Base-by-base conservation (phyloP, 225 moss, liverwort and hornwort species). In the Bryoerythrophyllum caledonicum region DNA sequence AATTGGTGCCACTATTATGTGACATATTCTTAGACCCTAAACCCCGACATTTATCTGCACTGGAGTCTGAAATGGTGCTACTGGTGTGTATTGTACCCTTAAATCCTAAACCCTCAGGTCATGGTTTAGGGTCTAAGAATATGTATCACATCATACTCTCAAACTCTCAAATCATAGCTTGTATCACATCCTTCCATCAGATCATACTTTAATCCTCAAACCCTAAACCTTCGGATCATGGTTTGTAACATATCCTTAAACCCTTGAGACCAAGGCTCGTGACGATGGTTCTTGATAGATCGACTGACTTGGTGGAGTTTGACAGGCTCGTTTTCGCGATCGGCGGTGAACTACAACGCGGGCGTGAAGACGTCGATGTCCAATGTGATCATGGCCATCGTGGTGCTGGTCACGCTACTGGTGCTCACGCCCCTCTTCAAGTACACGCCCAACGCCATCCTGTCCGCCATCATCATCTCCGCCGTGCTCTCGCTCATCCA, bases 311-410 rank as follows among this genome's bases (percentile, higher is more conserved):
- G 1, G 43, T 60, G 66, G 28, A 23, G 51, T 17, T 48, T 62
- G 68, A 25, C 84, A 94, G 92, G 94, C 2, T 94, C 92, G 14
- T 92, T 92, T 27, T 94, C 94, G 41, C 86, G 94, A 69, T 90
- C 94, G 16, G 92, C 90, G 15, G 92, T 92, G 37, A 92, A 92
- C 16, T 88, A 60, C 23, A 81, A 87, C 6, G 70, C 92, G 7
- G 94, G 90, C 1, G 82, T 85, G 66, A 21, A 46, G 41, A 90
- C 90, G 1, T 84, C 89, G 5, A 34, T 94, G 72, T 6, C 89
- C 11, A 92, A 94, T 40, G 60, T 92, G n/a, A 16, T 89, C 0
- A 92, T 94, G 94, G 17, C 92, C 4, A 17, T 84, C 12, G 83
- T 90, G 12, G 77, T 94, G 72, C 34, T 94, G 20, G 63, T 92